Conservation (phyloP, 768 basidiomycete species). For the Pleurotus ostreatus region DNA sequence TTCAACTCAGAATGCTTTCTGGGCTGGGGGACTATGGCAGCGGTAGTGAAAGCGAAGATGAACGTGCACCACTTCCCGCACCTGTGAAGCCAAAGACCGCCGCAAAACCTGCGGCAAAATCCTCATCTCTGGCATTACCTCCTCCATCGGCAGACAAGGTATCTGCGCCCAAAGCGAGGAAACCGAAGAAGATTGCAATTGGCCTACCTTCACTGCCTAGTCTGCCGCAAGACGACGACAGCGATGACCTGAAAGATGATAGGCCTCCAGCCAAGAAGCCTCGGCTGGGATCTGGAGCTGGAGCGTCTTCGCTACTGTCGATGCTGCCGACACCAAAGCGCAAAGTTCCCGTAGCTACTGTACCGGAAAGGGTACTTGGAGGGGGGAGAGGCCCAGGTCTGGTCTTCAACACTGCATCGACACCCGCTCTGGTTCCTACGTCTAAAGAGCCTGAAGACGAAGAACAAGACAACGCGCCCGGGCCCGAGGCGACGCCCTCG, state of each 20-base stretch:
- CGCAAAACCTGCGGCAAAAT: constrained; percentile 25
- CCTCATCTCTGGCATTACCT: constrained; percentile 11
- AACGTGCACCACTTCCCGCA: constrained; percentile 10
- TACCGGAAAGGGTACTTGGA: constrained; percentile 57
- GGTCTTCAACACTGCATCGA: constrained; percentile 44
- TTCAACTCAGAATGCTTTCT: constrained; percentile 44
- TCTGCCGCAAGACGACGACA: constrained; percentile 29
- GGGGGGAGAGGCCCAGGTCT: constrained; percentile 58
- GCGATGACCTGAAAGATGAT: constrained; percentile 33
- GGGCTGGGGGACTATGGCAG: constrained; percentile 79
- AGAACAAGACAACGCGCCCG: constrained; percentile 9
- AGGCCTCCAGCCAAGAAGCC: constrained; percentile 58
- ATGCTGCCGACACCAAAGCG: constrained; percentile 79
- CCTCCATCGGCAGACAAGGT: constrained; percentile 14
- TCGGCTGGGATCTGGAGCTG: constrained; percentile 50
- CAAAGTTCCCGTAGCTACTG: constrained; percentile 34
- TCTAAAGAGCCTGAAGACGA: constrained; percentile 23
- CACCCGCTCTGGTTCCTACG: constrained; percentile 13
- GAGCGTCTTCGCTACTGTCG: constrained; percentile 58
- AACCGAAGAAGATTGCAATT: constrained; percentile 59
- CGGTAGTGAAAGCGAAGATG: constrained; percentile 47
- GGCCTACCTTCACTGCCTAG: constrained; percentile 44
- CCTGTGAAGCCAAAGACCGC: constrained; percentile 15
- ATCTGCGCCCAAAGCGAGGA: constrained; percentile 32
- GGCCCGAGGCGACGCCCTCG: too few relatives aligned